Conservation (phyloP, 2,329 filamentous ascomycete genomes). For the Trichoderma sp. region DNA sequence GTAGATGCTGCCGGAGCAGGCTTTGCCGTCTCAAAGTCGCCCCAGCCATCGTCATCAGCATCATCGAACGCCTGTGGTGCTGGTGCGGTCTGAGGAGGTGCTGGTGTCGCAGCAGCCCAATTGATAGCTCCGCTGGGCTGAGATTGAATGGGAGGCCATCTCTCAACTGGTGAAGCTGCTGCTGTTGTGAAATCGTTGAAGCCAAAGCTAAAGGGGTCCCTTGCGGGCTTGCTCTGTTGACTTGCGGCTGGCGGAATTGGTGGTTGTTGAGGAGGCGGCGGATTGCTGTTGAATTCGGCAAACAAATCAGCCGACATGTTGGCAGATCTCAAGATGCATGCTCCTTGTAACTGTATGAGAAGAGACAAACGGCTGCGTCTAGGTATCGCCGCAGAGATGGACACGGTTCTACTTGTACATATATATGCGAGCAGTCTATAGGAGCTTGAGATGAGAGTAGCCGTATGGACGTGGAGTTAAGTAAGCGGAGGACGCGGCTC, state of each 20-base stretch:
- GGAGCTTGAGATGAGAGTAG: background rate
- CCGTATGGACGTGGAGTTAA: background rate
- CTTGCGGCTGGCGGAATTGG: background rate
- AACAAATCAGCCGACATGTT: constrained; percentile 65
- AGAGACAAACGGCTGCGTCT: background rate
- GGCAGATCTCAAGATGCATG: background rate
- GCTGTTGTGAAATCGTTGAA: constrained; percentile 21
- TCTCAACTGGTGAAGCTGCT: constrained; percentile 25
- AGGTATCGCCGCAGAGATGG: background rate
- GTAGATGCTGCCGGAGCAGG: constrained; percentile 23
- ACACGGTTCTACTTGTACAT: background rate
- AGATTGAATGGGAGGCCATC: constrained; percentile 34
- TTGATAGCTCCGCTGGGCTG: constrained; percentile 23
- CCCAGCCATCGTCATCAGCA: constrained; percentile 57
- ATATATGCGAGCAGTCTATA: background rate
- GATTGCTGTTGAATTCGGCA: constrained; percentile 49
- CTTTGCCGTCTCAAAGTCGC: constrained; percentile 62
- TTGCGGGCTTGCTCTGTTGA: constrained; percentile 21
- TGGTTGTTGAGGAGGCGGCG: constrained; percentile 26
- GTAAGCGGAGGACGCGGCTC: constrained; percentile 1
- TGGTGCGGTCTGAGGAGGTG: constrained; percentile 16
- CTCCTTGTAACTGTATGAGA: background rate
- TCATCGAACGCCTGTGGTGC: constrained; percentile 14
- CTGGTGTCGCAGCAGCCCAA: constrained; percentile 21
- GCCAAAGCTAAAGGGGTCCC: constrained; percentile 30